A percentile compares a stretch with the other conserved stretches of the same genome.
Evolutionary conservation across 75 land plant species (phyloP).

Genomic region (Sequoiadendron giganteum): DNA sequence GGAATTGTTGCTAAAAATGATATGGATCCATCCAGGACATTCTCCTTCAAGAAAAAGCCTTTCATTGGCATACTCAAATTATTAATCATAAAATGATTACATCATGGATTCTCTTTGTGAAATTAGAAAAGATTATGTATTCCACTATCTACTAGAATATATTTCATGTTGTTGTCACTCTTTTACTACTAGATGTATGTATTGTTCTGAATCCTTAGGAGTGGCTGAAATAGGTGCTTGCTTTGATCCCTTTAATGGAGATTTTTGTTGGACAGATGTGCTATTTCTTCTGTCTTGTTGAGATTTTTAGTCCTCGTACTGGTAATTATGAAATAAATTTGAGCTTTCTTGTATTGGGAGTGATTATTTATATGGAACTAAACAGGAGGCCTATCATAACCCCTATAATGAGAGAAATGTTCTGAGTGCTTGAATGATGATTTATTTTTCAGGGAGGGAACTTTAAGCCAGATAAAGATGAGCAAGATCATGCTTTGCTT

Average conservation of each 20-base stretch:
- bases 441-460: slow-evolving; percentile 64
- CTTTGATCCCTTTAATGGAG: not conserved
- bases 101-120: not conserved
- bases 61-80: not conserved
- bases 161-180: not conserved
- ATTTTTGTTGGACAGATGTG: not conserved
- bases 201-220: too few species aligned
- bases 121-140: not conserved
- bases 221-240: not conserved
- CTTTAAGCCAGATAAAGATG: slow-evolving; percentile 47
- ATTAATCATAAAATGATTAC: too few species aligned
- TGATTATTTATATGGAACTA: not conserved
- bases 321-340: not conserved
- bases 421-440: not conserved
- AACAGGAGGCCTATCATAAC: not conserved
- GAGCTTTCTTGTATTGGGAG: not conserved
- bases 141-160: not conserved
- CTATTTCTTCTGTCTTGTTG: not conserved
- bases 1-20: not conserved
- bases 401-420: not conserved
- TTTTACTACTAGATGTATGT: too few species aligned
- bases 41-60: too few species aligned
- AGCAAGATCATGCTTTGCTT: slow-evolving; percentile 68
- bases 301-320: not conserved
- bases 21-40: not conserved